These are phyloP conservation scores for Penicillium rolfsii DNA, from an alignment of 2,329 filamentous ascomycete species.

Conservation along the genomic window DNA sequence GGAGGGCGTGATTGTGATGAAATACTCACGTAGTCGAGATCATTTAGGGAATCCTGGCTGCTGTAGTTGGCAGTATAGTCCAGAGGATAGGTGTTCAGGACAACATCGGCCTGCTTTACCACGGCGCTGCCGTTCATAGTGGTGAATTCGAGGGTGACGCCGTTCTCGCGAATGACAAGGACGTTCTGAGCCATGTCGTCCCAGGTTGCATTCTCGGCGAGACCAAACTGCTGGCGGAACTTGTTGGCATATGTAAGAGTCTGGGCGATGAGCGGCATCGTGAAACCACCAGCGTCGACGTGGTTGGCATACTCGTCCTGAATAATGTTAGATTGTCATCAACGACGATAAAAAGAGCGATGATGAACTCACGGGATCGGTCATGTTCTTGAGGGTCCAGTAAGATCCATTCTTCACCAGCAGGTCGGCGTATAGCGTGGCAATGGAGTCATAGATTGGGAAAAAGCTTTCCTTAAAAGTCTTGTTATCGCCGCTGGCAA, in stretches of 20 bases:
- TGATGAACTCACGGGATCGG: slow-evolving; percentile 64
- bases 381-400: slow-evolving; percentile 64
- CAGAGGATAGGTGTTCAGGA: slow-evolving; percentile 67
- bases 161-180: slow-evolving; percentile 58
- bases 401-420: slow-evolving; percentile 62
- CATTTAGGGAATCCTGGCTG: slow-evolving; percentile 53
- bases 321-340: slow-evolving; percentile 1
- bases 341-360: not conserved
- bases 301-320: slow-evolving; percentile 70
- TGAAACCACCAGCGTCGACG: slow-evolving; percentile 70
- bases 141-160: slow-evolving; percentile 66
- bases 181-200: slow-evolving; percentile 60
- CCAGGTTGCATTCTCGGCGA: slow-evolving; percentile 62
- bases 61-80: slow-evolving; percentile 61
- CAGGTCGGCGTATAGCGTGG: slow-evolving; percentile 63
- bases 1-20: not conserved
- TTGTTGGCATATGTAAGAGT: slow-evolving; percentile 60
- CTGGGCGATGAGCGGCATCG: slow-evolving; percentile 63
- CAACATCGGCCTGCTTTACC: slow-evolving; percentile 73
- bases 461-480: slow-evolving; percentile 61
- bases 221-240: slow-evolving; percentile 60
- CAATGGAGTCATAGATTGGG: slow-evolving; percentile 67
- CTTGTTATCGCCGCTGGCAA: slow-evolving; percentile 61
- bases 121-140: slow-evolving; percentile 68
- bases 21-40: slow-evolving; percentile 63